Conservation (phyloP, 2,329 filamentous ascomycete genomes). For the Microcyclospora pomicola region DNA sequence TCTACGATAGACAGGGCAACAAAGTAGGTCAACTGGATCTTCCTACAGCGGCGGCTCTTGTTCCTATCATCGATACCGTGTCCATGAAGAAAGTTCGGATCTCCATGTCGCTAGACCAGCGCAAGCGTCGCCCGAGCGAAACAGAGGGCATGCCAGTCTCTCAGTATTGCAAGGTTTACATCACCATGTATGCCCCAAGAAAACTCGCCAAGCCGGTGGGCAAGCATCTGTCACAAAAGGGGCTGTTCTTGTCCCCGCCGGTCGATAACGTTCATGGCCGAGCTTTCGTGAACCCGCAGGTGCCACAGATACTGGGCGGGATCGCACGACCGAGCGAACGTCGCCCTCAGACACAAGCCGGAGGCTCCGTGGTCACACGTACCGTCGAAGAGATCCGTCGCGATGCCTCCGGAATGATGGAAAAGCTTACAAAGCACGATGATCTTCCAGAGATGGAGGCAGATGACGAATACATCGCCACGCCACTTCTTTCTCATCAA, state of each 20-base stretch:
- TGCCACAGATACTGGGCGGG: slow-evolving; percentile 26
- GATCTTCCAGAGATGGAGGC: slow-evolving; percentile 63
- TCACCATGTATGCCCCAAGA: slow-evolving; percentile 68
- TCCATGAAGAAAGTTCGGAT: slow-evolving; percentile 51
- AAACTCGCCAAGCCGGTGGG: slow-evolving; percentile 54
- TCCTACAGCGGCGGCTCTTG: slow-evolving; percentile 52
- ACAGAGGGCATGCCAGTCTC: slow-evolving; percentile 46
- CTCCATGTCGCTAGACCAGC: slow-evolving; percentile 54
- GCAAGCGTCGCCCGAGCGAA: slow-evolving; percentile 51
- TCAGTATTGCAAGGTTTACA: slow-evolving; percentile 46
- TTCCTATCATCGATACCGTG: slow-evolving; percentile 55
- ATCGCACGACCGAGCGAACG: slow-evolving; percentile 1
- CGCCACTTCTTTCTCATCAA: slow-evolving; percentile 64
- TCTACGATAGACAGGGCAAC: slow-evolving; percentile 55
- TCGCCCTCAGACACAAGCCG: slow-evolving; percentile 1
- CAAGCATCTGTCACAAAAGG: slow-evolving; percentile 48
- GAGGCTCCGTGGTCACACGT: slow-evolving; percentile 29
- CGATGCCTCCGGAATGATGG: slow-evolving; percentile 78
- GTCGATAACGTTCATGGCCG: slow-evolving; percentile 50
- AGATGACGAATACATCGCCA: slow-evolving; percentile 45
- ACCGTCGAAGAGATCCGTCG: slow-evolving; percentile 76
- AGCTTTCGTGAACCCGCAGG: slow-evolving; percentile 65
- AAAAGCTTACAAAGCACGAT: slow-evolving; percentile 60
- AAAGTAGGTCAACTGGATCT: slow-evolving; percentile 61
- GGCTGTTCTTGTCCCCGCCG: slow-evolving; percentile 53